phyloP scores from a whole-genome alignment of 108 stramenopile species.

The Fistulifera pelliculosa region DNA sequence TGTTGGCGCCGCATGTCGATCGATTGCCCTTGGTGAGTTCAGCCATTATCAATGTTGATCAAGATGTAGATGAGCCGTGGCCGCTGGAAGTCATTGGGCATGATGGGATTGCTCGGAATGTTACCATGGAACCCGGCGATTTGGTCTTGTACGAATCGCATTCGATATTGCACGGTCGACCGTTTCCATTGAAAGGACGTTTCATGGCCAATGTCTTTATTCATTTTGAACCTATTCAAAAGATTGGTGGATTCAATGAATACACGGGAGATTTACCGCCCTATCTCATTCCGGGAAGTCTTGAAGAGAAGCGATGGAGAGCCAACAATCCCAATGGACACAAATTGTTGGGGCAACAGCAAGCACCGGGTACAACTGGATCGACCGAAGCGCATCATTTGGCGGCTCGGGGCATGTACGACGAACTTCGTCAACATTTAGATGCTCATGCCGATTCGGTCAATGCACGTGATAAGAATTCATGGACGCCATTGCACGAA shows the following conservation, averaged over 20 bases:
- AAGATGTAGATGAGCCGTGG: slow-evolving; percentile 92
- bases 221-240: slow-evolving; percentile 34
- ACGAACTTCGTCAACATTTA: slow-evolving; percentile 13
- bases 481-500: slow-evolving; percentile 44
- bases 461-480: slow-evolving; percentile 33
- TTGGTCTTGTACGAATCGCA: slow-evolving; percentile 79
- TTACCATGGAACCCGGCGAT: slow-evolving; percentile 79
- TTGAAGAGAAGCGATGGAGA: slow-evolving; percentile 34
- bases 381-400: slow-evolving; percentile 44
- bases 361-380: slow-evolving; percentile 21
- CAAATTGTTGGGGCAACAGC: background rate
- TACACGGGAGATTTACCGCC: slow-evolving; percentile 30
- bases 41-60: slow-evolving; percentile 87
- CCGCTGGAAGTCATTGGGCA: slow-evolving; percentile 86
- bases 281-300: slow-evolving; percentile 34
- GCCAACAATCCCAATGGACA: slow-evolving; percentile 29
- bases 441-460: slow-evolving; percentile 20
- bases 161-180: slow-evolving; percentile 73
- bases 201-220: slow-evolving; percentile 56
- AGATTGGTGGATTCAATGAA: slow-evolving; percentile 16
- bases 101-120: slow-evolving; percentile 58
- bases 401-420: slow-evolving; percentile 18
- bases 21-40: slow-evolving; percentile 60
- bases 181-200: slow-evolving; percentile 64
- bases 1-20: slow-evolving; percentile 87